Conservation (phyloP, 306 rosid genomes). For the Malus sylvestris region DNA sequence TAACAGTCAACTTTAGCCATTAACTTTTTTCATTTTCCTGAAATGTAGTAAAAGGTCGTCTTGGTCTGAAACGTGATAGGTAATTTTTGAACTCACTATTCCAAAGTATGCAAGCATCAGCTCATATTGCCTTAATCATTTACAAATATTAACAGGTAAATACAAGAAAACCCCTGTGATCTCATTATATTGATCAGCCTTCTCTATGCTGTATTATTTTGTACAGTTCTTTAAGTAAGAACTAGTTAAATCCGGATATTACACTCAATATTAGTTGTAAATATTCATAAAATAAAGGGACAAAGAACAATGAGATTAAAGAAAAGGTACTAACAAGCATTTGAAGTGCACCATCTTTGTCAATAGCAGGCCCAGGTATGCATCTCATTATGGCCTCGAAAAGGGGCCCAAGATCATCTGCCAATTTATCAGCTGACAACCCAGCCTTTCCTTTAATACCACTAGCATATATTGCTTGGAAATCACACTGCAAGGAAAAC, state of each 20-base stretch:
- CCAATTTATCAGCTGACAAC: slow-evolving; percentile 75
- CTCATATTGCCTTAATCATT: neutral
- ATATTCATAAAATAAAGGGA: neutral
- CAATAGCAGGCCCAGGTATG: slow-evolving; percentile 96
- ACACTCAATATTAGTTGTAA: neutral
- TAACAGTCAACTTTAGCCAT: neutral
- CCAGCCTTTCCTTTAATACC: slow-evolving; percentile 97
- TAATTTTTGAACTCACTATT: neutral
- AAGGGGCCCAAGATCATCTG: slow-evolving; percentile 95
- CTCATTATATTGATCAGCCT: neutral
- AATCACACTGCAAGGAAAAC: slow-evolving; percentile 63
- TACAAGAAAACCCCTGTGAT: neutral
- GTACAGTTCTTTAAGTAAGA: neutral
- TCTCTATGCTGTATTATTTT: neutral
- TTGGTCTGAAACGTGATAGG: neutral
- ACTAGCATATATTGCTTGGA: slow-evolving; percentile 95
- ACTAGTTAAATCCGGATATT: neutral
- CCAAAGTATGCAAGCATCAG: neutral
- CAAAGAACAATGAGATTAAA: slow-evolving; percentile 1
- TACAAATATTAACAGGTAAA: neutral
- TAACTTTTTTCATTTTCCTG: neutral
- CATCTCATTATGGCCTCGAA: slow-evolving; percentile 93
- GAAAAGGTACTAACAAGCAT: slow-evolving; percentile 74
- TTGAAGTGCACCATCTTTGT: slow-evolving; percentile 87
- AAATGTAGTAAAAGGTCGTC: neutral